phyloP scores from a whole-genome alignment of 1,284 basidiomycete genomes.

The Athelia psychrophila region DNA sequence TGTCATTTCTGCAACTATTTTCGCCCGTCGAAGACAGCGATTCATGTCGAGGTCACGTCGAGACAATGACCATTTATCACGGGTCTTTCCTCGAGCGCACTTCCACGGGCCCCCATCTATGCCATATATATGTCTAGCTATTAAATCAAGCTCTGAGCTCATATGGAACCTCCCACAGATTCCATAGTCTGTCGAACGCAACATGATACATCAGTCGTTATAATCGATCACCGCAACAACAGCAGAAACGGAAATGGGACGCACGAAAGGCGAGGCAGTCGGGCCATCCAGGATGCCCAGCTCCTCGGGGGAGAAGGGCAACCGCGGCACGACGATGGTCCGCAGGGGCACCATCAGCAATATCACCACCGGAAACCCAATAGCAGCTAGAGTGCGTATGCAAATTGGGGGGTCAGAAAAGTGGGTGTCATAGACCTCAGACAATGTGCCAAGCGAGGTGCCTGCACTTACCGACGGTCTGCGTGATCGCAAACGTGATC shows the following conservation, averaged over 20 bases:
- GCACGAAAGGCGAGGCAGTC: constrained; percentile 79
- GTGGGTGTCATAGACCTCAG: constrained; percentile 1
- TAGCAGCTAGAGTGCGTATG: constrained; percentile 76
- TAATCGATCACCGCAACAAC: constrained; percentile 1
- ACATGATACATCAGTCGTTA: constrained; percentile 2
- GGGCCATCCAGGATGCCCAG: constrained; percentile 85
- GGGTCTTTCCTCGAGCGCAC: too few species aligned
- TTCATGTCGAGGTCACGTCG: too few species aligned
- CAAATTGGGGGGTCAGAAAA: too few species aligned
- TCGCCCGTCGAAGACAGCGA: too few species aligned
- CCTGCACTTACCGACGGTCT: constrained; percentile 72
- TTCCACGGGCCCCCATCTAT: too few species aligned
- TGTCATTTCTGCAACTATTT: too few species aligned
- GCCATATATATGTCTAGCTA: too few species aligned
- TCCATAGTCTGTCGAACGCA: constrained; percentile 46
- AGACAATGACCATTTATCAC: too few species aligned
- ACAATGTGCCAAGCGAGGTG: not conserved
- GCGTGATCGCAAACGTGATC: constrained; percentile 88
- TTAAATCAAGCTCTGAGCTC: too few species aligned
- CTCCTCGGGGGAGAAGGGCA: constrained; percentile 82
- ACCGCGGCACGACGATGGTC: constrained; percentile 66
- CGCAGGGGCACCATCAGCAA: constrained; percentile 85
- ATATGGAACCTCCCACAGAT: constrained; percentile 49
- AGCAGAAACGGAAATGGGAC: constrained; percentile 27
- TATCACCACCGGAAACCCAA: constrained; percentile 92